These are phyloP conservation scores for Myxozyma neglecta DNA, from an alignment of 805 yeast genomes.

Conservation along the genomic window DNA sequence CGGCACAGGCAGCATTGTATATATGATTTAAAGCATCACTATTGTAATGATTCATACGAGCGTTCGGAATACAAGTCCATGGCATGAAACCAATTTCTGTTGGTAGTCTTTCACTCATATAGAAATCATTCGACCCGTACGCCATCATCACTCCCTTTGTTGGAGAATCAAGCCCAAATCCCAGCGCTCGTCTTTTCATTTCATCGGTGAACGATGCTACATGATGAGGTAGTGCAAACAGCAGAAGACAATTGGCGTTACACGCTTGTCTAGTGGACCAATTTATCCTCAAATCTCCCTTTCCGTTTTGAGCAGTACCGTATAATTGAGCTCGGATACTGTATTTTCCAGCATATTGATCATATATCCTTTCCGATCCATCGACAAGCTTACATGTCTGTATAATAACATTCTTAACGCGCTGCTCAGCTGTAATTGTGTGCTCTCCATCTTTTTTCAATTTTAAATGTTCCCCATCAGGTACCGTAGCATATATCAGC, in stretches of 20 bases:
- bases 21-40: slow-evolving; percentile 46
- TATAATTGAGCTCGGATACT: slow-evolving; percentile 51
- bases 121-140: slow-evolving; percentile 39
- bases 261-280: slow-evolving; percentile 40
- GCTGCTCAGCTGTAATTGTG: slow-evolving; percentile 47
- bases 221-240: slow-evolving; percentile 73
- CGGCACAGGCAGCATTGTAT: slow-evolving; percentile 51
- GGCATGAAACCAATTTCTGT: slow-evolving; percentile 55
- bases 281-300: slow-evolving; percentile 19
- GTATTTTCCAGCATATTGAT: slow-evolving; percentile 63
- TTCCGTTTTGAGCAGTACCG: slow-evolving; percentile 39
- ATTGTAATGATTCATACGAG: slow-evolving; percentile 43
- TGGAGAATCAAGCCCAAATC: slow-evolving; percentile 47
- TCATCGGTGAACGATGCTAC: slow-evolving; percentile 45
- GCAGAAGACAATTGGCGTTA: slow-evolving; percentile 46
- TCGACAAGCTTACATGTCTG: slow-evolving; percentile 58
- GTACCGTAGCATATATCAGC: slow-evolving; percentile 60
- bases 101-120: slow-evolving; percentile 45
- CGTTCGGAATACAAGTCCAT: slow-evolving; percentile 42
- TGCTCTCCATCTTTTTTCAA: slow-evolving; percentile 40
- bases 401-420: slow-evolving; percentile 53
- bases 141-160: slow-evolving; percentile 47
- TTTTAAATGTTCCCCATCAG: slow-evolving; percentile 37
- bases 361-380: slow-evolving; percentile 46
- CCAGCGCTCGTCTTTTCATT: slow-evolving; percentile 38